Evolutionary conservation across 2,329 filamentous ascomycete genomes (phyloP), one percentile per base, ranked within the genome.

Genomic region (Chrysosporium keratinophilum): DNA sequence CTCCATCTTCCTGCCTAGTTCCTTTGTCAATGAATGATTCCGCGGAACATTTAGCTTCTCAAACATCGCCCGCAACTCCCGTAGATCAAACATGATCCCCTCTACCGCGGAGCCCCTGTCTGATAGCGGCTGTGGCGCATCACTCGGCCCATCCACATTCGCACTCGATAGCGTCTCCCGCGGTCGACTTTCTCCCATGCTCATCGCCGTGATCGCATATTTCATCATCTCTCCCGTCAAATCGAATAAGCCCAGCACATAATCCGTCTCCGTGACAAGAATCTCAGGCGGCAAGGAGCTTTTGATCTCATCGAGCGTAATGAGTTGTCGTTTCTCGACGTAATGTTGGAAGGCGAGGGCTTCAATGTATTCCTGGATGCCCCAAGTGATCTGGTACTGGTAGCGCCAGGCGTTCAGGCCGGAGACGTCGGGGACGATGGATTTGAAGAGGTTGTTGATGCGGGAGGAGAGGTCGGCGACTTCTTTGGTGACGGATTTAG

Each of bases 211-310:
- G 49, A 95, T 93, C 0, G 88, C 89, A 70, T 96, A 97, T 31
- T 90, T 81, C 93, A 98, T 98, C 75, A 97, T 77, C 73, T 98
- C 93, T 39, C 93, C 93, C 1, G 90, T 90, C 61, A 97, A 79
- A 68, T 98, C 93, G 64, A 95, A 96, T 1, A 98, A 72, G 7
- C 91, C 93, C 58, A 93, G 84, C 55, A 95, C 72, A 66, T 95
- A 97, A 69, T 98, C 93, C 53, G 91, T 82, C 23, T 83, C 77
- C 1, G 86, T 88, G 17, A 96, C 74, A 0, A 75, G 63, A 1
- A 96, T 77, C 1, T 75, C 76, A 0, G 71, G 67, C 0, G 73
- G 69, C 2, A 75, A 54, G 11, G 61, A 59, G 1, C 59, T 70
- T 31, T 74, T 69, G 0, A 85, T 77, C 53, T 87, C 79, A 0